Conservation (phyloP, 352 stramenopile genomes). For the Globisporangium lucens region DNA sequence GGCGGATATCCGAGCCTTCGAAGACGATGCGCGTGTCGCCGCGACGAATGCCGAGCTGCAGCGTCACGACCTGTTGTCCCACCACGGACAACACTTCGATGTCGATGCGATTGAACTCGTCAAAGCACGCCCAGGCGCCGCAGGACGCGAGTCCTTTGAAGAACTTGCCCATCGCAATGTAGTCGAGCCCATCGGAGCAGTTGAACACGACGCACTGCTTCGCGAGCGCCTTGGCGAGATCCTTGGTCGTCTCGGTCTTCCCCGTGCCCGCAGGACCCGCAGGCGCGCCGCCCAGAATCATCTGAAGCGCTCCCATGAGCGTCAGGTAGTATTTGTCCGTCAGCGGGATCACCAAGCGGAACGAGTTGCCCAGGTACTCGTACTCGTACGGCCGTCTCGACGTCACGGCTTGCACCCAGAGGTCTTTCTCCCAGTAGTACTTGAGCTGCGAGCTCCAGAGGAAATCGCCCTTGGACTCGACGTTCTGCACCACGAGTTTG, state of each 20-base stretch:
- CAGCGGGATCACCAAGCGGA: conserved; percentile 93
- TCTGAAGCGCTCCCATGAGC: conserved; percentile 94
- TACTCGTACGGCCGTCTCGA: conserved; percentile 92
- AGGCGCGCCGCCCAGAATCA: conserved; percentile 93
- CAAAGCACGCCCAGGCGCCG: conserved; percentile 91
- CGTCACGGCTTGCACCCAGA: conserved; percentile 89
- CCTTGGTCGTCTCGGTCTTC: conserved; percentile 96
- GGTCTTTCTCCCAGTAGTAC: conserved; percentile 94
- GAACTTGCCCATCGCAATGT: conserved; percentile 95
- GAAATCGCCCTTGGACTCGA: conserved; percentile 87
- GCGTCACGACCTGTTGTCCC: conserved; percentile 90
- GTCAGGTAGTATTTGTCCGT: conserved; percentile 97
- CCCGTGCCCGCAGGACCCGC: conserved; percentile 92
- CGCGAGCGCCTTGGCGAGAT: conserved; percentile 92
- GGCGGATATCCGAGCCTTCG: conserved; percentile 93
- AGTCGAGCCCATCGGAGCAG: conserved; percentile 92
- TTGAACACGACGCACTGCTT: conserved; percentile 97
- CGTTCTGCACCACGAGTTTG: conserved; percentile 88
- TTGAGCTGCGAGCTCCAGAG: conserved; percentile 84
- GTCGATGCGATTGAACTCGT: conserved; percentile 91
- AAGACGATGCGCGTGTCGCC: conserved; percentile 90
- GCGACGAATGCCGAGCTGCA: conserved; percentile 85
- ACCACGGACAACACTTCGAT: conserved; percentile 88
- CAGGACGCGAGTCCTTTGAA: conserved; percentile 93
- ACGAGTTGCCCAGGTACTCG: conserved; percentile 96